Percentiles rank a stretch among this genome's conserved stretches.
phyloP scores from a whole-genome alignment of 2,329 filamentous ascomycete genomes.

The Didymosphaeria variabile region DNA sequence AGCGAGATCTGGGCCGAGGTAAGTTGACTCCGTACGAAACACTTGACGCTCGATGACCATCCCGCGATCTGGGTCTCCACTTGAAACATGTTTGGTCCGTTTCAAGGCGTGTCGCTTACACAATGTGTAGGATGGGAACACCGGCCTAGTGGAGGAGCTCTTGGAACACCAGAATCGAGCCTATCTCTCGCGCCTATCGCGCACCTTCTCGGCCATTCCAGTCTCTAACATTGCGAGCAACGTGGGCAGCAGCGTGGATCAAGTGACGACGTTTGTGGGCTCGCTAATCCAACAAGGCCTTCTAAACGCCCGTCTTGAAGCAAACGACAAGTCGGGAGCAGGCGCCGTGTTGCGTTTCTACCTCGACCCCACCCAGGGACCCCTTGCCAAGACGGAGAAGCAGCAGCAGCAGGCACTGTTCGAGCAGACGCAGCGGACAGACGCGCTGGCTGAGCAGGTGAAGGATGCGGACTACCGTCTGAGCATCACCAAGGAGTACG shows the following conservation, averaged over 20 bases:
- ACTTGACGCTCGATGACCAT: conserved; percentile 1
- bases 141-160: conserved; percentile 74
- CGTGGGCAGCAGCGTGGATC: conserved; percentile 60
- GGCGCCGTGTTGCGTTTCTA: conserved; percentile 65
- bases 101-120: conserved; percentile 30
- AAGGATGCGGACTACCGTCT: conserved; percentile 64
- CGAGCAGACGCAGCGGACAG: conserved; percentile 60
- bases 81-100: conserved; percentile 25
- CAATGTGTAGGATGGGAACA: conserved; percentile 70
- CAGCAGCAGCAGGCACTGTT: conserved; percentile 56
- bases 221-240: conserved; percentile 62
- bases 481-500: conserved; percentile 66
- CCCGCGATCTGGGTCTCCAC: background rate
- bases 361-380: conserved; percentile 46
- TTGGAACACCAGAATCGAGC: conserved; percentile 76
- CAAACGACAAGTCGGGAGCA: conserved; percentile 40
- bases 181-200: conserved; percentile 76
- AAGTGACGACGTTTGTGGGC: conserved; percentile 62
- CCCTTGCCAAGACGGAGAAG: conserved; percentile 50
- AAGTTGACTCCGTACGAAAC: conserved; percentile 31
- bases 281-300: conserved; percentile 62
- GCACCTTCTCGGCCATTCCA: conserved; percentile 73
- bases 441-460: conserved; percentile 60
- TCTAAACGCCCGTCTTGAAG: conserved; percentile 59
- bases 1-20: conserved; percentile 68